Conservation (phyloP, 1,284 basidiomycete genomes). For the Pisolithus thermaeus region DNA sequence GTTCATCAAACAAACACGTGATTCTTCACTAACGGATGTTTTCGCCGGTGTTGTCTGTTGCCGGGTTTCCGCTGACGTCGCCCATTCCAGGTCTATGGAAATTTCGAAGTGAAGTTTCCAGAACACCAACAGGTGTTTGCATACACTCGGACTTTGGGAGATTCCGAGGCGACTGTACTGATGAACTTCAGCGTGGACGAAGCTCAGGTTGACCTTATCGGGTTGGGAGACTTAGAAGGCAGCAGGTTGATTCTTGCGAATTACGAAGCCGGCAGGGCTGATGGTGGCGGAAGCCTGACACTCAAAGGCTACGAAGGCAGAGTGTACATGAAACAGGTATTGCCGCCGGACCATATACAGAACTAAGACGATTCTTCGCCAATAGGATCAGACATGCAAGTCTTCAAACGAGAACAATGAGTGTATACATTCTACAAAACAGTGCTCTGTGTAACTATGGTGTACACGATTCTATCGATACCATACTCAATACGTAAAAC, state of each 20-base stretch:
- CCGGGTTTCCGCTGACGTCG: not conserved
- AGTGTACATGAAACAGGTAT: slow-evolving; percentile 21
- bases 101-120: slow-evolving; percentile 44
- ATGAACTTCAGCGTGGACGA: slow-evolving; percentile 46
- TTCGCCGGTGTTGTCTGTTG: not conserved
- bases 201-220: slow-evolving; percentile 19
- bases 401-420: not conserved
- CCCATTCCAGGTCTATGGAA: slow-evolving; percentile 46
- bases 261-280: slow-evolving; percentile 15
- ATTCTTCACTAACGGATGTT: too few relatives aligned
- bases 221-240: not conserved
- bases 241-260: slow-evolving; percentile 28
- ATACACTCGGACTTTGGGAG: slow-evolving; percentile 41
- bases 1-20: too few relatives aligned
- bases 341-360: not conserved
- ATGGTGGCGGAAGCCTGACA: slow-evolving; percentile 8
- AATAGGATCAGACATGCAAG: not conserved
- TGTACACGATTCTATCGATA: not conserved
- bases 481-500: not conserved
- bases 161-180: slow-evolving; percentile 35
- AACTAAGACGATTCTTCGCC: not conserved
- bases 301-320: slow-evolving; percentile 33
- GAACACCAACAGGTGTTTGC: slow-evolving; percentile 50
- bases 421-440: not conserved
- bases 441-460: not conserved